Evolutionary conservation across 345 rosid species (phyloP), one percentile per base, ranked within the genome.

Genomic region (Brassica juncea): DNA sequence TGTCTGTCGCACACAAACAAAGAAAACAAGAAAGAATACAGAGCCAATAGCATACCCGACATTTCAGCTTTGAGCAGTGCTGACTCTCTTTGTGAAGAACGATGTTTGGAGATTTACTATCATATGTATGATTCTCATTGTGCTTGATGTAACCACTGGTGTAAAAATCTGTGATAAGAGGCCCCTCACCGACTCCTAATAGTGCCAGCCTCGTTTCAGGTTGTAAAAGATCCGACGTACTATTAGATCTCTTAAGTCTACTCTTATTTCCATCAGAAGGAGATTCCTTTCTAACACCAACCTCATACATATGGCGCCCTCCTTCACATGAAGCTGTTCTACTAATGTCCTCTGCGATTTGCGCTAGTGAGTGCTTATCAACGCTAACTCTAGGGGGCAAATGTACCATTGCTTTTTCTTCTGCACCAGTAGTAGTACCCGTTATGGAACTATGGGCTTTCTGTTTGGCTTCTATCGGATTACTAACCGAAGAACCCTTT

Each of bases 191-290:
- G 73, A 87, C 91, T 84, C 85, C 92, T 12, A 79, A 79, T 76
- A 79, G 75, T 77, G 73, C 86, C 55, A 82, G 87, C 69, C 86
- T 87, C 0, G 79, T 79, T 42, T 86, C 90, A 77, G 90, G 84
- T 67, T 78, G 70, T 49, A 34, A 66, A 78, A 95, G 84, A 81
- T 86, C 93, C 70, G 98, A 89, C 58, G 94, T 87, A 72, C 98
- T 93, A 77, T 79, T 92, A 77, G 97, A 93, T 83, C 97, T 92
- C 88, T 90, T 92, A 73, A 92, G 91, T 75, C 82, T 77, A 72
- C 58, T 85, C 82, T 79, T 91, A 68, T 73, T 92, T 83, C 86
- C 94, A 84, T 83, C 84, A 31, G 82, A 78, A 66, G 74, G 66
- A 66, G 68, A 65, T 35, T 74, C 79, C 12, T 70, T 63, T 70